Conservation (phyloP, 2,329 filamentous ascomycete species). For the Gremmenia infestans region DNA sequence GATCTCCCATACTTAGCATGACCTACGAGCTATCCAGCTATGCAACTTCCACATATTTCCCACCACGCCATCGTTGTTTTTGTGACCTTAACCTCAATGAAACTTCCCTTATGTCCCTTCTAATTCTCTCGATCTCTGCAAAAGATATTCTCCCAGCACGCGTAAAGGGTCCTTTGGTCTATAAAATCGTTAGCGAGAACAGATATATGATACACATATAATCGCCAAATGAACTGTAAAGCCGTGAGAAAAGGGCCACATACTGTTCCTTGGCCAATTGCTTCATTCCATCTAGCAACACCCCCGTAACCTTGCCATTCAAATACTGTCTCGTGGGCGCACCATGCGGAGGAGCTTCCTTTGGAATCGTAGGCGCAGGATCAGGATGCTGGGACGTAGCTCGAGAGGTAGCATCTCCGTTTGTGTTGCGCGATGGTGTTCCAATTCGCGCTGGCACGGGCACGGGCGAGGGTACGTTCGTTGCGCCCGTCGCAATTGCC, state of each 20-base stretch:
- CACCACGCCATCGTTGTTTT: no score
- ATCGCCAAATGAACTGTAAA: not conserved
- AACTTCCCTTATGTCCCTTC: constrained; percentile 36
- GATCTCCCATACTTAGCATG: not conserved
- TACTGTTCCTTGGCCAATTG: constrained; percentile 65
- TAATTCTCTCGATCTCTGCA: constrained; percentile 62
- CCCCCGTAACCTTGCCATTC: constrained; percentile 64
- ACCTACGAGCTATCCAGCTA: not conserved
- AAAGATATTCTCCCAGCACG: constrained; percentile 64
- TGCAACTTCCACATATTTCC: no score
- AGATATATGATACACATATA: not conserved
- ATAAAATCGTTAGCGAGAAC: constrained; percentile 4
- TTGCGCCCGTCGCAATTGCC: constrained; percentile 17
- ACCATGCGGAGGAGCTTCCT: constrained; percentile 58
- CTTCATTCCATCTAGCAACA: constrained; percentile 71
- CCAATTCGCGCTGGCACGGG: constrained; percentile 37
- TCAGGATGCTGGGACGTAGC: constrained; percentile 55
- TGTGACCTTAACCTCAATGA: no score
- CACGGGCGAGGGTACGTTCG: constrained; percentile 25
- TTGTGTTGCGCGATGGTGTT: constrained; percentile 41
- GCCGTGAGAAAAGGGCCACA: constrained; percentile 32
- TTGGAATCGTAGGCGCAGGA: constrained; percentile 46
- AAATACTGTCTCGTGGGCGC: constrained; percentile 66
- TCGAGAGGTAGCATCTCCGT: constrained; percentile 43
- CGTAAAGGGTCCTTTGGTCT: constrained; percentile 65